phyloP scores from a whole-genome alignment of 768 basidiomycete genomes.

The Suillus cothurnatus region DNA sequence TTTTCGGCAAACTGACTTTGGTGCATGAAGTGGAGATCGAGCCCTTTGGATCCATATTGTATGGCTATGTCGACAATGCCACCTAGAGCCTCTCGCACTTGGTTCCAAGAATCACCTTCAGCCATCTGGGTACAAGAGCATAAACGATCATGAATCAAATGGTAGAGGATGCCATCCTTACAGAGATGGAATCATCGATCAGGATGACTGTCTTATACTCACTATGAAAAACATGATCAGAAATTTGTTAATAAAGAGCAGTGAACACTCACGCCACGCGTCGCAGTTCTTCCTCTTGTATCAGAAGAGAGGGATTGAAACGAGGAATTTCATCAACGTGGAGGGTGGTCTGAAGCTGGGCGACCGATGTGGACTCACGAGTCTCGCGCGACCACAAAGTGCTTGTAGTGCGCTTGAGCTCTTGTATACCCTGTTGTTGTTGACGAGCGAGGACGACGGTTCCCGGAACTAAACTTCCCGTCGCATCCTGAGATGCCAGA shows the following conservation, averaged over 20 bases:
- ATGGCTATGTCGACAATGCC: slow-evolving; percentile 41
- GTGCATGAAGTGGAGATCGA: slow-evolving; percentile 48
- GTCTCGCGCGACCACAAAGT: slow-evolving; percentile 10
- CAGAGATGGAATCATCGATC: slow-evolving; percentile 44
- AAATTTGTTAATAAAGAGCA: not conserved
- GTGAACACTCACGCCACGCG: slow-evolving; percentile 30
- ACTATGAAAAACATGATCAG: slow-evolving; percentile 19
- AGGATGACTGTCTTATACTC: slow-evolving; percentile 45
- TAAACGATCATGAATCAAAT: not conserved
- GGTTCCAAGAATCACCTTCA: slow-evolving; percentile 42
- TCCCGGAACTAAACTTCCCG: slow-evolving; percentile 24
- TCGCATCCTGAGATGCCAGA: slow-evolving; percentile 18
- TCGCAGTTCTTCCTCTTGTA: slow-evolving; percentile 21
- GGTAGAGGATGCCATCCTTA: slow-evolving; percentile 11
- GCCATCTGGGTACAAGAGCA: slow-evolving; percentile 33
- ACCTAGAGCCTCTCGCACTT: slow-evolving; percentile 42
- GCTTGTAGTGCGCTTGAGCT: not conserved
- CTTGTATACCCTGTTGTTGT: slow-evolving; percentile 10
- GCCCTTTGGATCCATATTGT: slow-evolving; percentile 38
- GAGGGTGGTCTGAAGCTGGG: slow-evolving; percentile 27
- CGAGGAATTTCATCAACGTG: slow-evolving; percentile 30
- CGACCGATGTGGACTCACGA: slow-evolving; percentile 9
- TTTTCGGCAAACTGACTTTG: slow-evolving; percentile 29
- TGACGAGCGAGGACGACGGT: slow-evolving; percentile 33
- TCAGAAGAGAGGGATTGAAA: slow-evolving; percentile 19